Conservation (phyloP, 768 basidiomycete genomes). For the Podaxis mareebaensis region DNA sequence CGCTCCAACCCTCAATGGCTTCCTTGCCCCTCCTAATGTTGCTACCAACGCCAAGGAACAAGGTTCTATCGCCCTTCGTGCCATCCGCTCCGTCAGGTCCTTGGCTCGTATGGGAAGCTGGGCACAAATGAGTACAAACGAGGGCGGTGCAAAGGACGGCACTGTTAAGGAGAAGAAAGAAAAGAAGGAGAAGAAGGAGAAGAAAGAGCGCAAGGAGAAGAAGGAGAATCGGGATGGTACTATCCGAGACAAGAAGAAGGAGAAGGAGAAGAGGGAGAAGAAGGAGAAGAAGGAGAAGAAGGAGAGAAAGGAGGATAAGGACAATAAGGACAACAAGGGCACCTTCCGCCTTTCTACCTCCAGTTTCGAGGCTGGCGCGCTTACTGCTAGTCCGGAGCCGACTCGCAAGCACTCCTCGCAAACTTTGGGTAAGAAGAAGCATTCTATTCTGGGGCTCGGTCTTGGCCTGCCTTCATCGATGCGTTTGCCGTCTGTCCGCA, state of each 20-base stretch:
- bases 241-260: constrained; percentile 26
- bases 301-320: constrained; percentile 29
- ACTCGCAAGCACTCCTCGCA: constrained; percentile 26
- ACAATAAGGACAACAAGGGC: constrained; percentile 29
- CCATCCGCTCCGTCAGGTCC: constrained; percentile 74
- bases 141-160: constrained; percentile 24
- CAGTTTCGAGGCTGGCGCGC: constrained; percentile 69
- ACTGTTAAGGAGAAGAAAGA: constrained; percentile 35
- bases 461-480: constrained; percentile 60
- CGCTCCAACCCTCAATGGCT: constrained; percentile 36
- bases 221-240: constrained; percentile 27
- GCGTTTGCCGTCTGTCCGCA: constrained; percentile 32
- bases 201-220: constrained; percentile 28
- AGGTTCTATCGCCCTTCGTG: constrained; percentile 74
- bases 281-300: constrained; percentile 26
- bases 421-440: constrained; percentile 56
- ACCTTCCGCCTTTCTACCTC: constrained; percentile 53
- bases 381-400: constrained; percentile 26
- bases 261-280: constrained; percentile 27
- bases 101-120: constrained; percentile 74
- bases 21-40: constrained; percentile 35
- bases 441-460: constrained; percentile 50
- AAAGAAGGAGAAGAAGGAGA: constrained; percentile 27
- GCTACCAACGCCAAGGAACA: constrained; percentile 28
- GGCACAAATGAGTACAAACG: constrained; percentile 47